phyloP scores from a whole-genome alignment of 2,329 filamentous ascomycete species.

The Hymenoscyphus repandus region DNA sequence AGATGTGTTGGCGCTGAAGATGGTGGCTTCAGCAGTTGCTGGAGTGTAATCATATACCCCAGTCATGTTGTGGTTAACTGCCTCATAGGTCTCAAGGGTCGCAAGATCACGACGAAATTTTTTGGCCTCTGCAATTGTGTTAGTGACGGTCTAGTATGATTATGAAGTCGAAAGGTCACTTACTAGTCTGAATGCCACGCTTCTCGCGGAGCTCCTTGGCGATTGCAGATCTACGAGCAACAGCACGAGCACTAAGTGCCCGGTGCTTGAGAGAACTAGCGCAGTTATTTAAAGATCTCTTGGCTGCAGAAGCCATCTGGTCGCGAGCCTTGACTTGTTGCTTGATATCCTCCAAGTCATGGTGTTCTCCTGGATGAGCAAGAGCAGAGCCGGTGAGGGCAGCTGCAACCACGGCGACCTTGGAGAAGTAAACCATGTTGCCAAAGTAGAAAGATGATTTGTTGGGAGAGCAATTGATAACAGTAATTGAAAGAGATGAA shows the following conservation, averaged over 20 bases:
- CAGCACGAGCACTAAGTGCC: slow-evolving; percentile 31
- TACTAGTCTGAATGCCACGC: slow-evolving; percentile 21
- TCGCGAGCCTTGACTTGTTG: slow-evolving; percentile 20
- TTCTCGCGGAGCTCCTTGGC: slow-evolving; percentile 32
- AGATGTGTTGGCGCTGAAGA: slow-evolving; percentile 24
- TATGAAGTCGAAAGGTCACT: background rate
- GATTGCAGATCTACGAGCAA: slow-evolving; percentile 31
- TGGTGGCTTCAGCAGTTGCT: slow-evolving; percentile 27
- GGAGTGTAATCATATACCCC: slow-evolving; percentile 26
- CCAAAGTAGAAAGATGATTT: background rate
- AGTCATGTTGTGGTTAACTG: slow-evolving; percentile 2
- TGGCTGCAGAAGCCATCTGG: slow-evolving; percentile 18
- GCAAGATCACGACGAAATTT: slow-evolving; percentile 22
- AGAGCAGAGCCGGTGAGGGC: slow-evolving; percentile 14
- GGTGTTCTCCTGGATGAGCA: slow-evolving; percentile 19
- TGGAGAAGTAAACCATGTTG: slow-evolving; percentile 21
- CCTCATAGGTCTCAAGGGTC: slow-evolving; percentile 20
- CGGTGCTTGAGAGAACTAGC: slow-evolving; percentile 33
- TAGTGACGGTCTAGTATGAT: no score
- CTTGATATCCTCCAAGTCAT: slow-evolving; percentile 17
- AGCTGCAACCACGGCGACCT: slow-evolving; percentile 17
- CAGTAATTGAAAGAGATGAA: slow-evolving; percentile 3
- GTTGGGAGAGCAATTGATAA: background rate
- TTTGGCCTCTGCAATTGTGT: slow-evolving; percentile 14
- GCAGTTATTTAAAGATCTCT: slow-evolving; percentile 32